Evolutionary conservation across 345 rosid genomes (phyloP), one percentile per base, ranked within the genome.

Genomic region (Murraya paniculata): DNA sequence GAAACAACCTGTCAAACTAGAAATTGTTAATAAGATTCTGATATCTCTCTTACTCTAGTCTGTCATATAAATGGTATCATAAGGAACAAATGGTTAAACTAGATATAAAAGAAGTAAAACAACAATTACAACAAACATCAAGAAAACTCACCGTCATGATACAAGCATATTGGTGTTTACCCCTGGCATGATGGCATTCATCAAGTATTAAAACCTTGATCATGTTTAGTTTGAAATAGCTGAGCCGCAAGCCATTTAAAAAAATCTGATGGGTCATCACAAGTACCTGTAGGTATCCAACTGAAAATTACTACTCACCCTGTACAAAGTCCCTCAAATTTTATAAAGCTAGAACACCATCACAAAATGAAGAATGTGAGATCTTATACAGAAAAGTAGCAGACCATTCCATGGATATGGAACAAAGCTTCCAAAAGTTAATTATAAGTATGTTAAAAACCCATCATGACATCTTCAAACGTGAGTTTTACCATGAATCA

Each of bases 221-320:
- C 84, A 82, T 76, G 73, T 84, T 82, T 48, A 92, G 77, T 5
- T 72, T 85, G 77, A 96, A 83, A 81, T 87, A 86, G 84, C 89
- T 75, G 73, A 81, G 97, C 82, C 95, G 89, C 87, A 96, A 86
- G 69, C 93, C 87, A 78, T 59, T 13, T 5, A 96, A 94, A 79
- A 96, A 85, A 83, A 96, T 91, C 30, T 85, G 91, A 24, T 94
- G 99, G 18, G 99, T 96, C 99, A 96, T 94, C 81, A 96, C 97
- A 84, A 94, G 90, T 68, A 95, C 93, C 99, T 95, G 80, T 31
- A 80, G 56, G 65, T 30, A 81, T 35, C 36, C 79, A 65, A 73
- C 11, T 19, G 53, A 33, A 72, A 39, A 62, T 71, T 39, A 75
- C 57, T 22, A 48, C 11, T 62, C 71, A 7, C 38, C n/a, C 16